Percentiles rank a stretch among this genome's conserved stretches.
Conservation (phyloP, 108 stramenopile species). For the Nannochloropsis salina region DNA sequence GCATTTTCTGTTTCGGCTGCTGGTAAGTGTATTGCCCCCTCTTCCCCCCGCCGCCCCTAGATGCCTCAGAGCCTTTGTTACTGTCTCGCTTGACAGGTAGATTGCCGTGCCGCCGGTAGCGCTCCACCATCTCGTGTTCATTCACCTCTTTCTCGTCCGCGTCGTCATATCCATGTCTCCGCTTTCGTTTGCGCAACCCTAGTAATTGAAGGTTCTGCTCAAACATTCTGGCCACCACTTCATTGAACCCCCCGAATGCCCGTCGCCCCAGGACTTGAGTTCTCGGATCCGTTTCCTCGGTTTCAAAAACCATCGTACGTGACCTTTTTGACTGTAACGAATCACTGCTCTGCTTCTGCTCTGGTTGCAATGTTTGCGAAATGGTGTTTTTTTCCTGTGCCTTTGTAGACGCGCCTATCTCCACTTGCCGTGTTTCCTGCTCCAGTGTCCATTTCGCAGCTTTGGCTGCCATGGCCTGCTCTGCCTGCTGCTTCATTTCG, state of each 20-base stretch:
- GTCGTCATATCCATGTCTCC: neutral
- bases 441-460: constrained; percentile 6
- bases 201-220: constrained; percentile 5
- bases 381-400: neutral
- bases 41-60: neutral
- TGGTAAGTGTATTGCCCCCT: neutral
- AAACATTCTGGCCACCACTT: neutral
- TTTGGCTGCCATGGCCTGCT: neutral
- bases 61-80: neutral
- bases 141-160: neutral
- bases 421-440: neutral
- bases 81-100: neutral
- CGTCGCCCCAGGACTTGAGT: constrained; percentile 11
- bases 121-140: neutral
- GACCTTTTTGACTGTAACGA: too few species aligned
- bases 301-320: neutral
- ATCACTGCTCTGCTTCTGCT: neutral
- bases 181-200: neutral
- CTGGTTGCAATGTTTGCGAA: neutral
- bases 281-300: neutral
- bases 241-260: constrained; percentile 4
- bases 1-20: neutral
- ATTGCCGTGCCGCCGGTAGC: neutral
- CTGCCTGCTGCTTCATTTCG: neutral
- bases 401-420: neutral